Base-by-base conservation (phyloP, 768 basidiomycete genomes). In the Tylopilus sp. region DNA sequence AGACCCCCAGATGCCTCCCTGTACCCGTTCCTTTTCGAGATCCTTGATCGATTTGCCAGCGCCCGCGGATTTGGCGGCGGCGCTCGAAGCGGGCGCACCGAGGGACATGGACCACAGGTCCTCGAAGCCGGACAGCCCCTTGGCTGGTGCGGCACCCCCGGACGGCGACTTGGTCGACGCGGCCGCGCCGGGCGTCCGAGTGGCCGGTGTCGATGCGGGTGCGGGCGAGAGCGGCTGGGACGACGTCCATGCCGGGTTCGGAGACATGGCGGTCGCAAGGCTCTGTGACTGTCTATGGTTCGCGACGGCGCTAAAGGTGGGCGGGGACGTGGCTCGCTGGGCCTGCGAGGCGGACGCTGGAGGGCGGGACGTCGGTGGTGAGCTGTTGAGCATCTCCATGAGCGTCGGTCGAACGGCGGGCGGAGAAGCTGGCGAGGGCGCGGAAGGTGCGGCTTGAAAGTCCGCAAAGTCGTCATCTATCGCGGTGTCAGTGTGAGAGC, bases 101-200 rank as follows among this genome's bases (percentile, higher is more conserved):
- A 95, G 78, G 2, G 87, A 89, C 78, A 93, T 78, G 21, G 81
- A 81, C 89, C 90, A 97, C 58, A 97, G 68, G 66, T 97, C 94
- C 57, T 94, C 94, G 63, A 96, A 97, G 63, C 84, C 85, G 37
- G 52, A 79, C 72, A 52, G 68, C 63, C 33, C 83, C 61, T 63
- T 78, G 66, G 53, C 21, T 16, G 62, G 40, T n/a, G 62, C 44
- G 4, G 60, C 47, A 22, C 57, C 43, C 4, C 68, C 58, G 19
- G 43, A 19, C 7, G 58, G 43, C 9, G 54, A 29, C 42, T 56
- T 66, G 55, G 31, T 59, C 28, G 61, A 60, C n/a, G 40, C 36
- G 24, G 54, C 29, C 21, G 55, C 50, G 16, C 51, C 42, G 1
- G 58, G 38, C 25, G 56, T 25, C 30, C 56, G 61, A 10, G 57